Base-by-base conservation (phyloP, 176 grass and related monocot species). In the Bromus sterilis region DNA sequence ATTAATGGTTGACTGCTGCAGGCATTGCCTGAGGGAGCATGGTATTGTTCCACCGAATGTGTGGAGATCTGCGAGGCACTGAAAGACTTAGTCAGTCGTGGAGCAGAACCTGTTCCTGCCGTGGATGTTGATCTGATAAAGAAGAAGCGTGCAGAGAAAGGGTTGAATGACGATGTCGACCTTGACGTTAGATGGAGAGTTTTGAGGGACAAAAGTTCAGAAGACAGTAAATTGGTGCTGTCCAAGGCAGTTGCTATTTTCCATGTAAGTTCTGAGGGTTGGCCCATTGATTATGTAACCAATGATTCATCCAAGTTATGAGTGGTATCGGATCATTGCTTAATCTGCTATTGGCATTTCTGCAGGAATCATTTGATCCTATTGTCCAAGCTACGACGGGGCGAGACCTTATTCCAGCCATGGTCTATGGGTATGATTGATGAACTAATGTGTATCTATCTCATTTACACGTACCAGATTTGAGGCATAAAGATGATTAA, bases 291-390 rank as follows among this genome's bases (percentile, higher is more conserved):
- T 48, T 43, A 15, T 49, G 70, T 31, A 25, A 23, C 6, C 67
- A 71, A 71, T 42, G 39, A 43, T 71, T 6, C 23, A 28, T 43
- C 67, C 67, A 32, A 28, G 9, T 60, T 21, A 64, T 62, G 30
- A 13, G 20, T 76, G 42, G 24, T 43, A 7, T 40, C 6, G 21
- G n/a, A 34, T 36, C 20, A 42, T 62, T 79, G 11, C 5, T 3
- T 72, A 78, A 78, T 66, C 1, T 33, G 36, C 32, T 9, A 18
- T 49, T 69, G 79, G 18, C 65, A 63, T 53, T 44, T 89, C 57
- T 91, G 61, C 56, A 99, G 93, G 96, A 91, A 83, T 95, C 89
- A 31, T 99, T 99, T 90, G 89, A 92, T 89, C 96, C 96, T 21
- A 95, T 99, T 56, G 61, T 93, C 74, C 93, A 99, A 77, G 63